Evolutionary conservation across 208 protist species (phyloP).

Genomic region (Strigomonas culicis): DNA sequence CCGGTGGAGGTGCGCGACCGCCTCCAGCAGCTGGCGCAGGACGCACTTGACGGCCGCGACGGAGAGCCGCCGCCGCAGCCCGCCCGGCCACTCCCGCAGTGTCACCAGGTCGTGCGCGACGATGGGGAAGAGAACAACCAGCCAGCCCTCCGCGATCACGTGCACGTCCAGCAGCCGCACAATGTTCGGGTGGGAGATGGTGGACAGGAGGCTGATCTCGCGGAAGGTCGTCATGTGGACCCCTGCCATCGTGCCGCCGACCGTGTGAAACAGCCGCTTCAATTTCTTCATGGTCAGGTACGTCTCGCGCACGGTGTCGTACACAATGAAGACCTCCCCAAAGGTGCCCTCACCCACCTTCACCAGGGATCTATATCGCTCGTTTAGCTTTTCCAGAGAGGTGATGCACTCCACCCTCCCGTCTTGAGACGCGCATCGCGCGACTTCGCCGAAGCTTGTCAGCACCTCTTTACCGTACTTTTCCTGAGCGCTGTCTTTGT

Average conservation of each 20-base stretch:
- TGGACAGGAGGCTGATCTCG: constrained; percentile 67
- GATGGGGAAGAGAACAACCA: constrained; percentile 73
- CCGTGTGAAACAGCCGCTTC: constrained; percentile 49
- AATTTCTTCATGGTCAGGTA: constrained; percentile 88
- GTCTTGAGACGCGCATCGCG: no score
- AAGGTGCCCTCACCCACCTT: constrained; percentile 88
- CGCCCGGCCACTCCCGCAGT: constrained; percentile 10
- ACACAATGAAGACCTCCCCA: constrained; percentile 83
- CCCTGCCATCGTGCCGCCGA: constrained; percentile 25
- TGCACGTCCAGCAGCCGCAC: constrained; percentile 64
- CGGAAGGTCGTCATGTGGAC: constrained; percentile 74
- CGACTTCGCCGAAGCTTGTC: no score
- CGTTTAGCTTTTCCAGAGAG: constrained; percentile 26
- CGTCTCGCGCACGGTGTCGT: constrained; percentile 54
- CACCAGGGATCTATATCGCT: constrained; percentile 55
- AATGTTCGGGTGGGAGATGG: constrained; percentile 73
- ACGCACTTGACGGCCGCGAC: constrained; percentile 79
- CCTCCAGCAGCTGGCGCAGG: constrained; percentile 73
- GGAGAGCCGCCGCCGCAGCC: constrained; percentile 49
- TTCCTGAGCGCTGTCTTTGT: no score
- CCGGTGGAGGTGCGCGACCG: constrained; percentile 75
- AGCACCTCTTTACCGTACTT: no score
- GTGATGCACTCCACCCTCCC: no score
- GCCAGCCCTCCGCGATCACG: constrained; percentile 54
- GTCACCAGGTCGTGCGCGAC: constrained; percentile 66